phyloP scores from a whole-genome alignment of 2,329 filamentous ascomycete genomes.

The Curvularia lunata region DNA sequence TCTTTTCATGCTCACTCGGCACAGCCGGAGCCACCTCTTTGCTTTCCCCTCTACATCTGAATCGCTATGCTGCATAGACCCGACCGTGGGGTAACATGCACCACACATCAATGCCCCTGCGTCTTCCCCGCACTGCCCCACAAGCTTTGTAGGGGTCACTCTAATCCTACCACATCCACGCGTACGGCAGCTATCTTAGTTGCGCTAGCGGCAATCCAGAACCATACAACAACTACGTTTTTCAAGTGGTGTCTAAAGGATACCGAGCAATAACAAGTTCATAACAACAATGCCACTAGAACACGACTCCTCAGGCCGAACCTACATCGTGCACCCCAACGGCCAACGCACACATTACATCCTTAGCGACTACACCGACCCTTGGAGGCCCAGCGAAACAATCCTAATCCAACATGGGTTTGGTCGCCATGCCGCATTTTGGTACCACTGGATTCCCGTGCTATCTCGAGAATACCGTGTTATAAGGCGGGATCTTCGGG shows the following conservation, averaged over 20 bases:
- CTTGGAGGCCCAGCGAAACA: slow-evolving; percentile 43
- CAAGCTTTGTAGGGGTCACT: not conserved
- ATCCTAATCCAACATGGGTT: slow-evolving; percentile 51
- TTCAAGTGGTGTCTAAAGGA: not conserved
- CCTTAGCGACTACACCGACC: slow-evolving; percentile 35
- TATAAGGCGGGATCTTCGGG: slow-evolving; percentile 44
- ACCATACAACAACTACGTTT: not conserved
- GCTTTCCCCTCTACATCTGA: not conserved
- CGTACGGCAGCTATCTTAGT: not conserved
- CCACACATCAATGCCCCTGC: not conserved
- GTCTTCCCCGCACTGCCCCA: slow-evolving; percentile 16
- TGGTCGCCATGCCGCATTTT: slow-evolving; percentile 42
- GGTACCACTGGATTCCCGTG: slow-evolving; percentile 48
- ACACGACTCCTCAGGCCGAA: slow-evolving; percentile 29
- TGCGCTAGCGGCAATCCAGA: not conserved
- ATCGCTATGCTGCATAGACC: not conserved
- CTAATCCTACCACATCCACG: not conserved
- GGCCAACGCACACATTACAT: slow-evolving; percentile 44
- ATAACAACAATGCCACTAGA: slow-evolving; percentile 27
- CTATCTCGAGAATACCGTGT: slow-evolving; percentile 41
- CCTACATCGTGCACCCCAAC: slow-evolving; percentile 38
- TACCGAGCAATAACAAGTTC: not conserved
- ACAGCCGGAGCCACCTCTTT: not conserved
- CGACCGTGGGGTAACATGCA: slow-evolving; percentile 1
- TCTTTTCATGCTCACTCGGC: not conserved